A percentile compares a stretch with the other conserved stretches of the same genome.
Conservation (phyloP, 176 grass and related monocot genomes). For the Zoysia japonica region DNA sequence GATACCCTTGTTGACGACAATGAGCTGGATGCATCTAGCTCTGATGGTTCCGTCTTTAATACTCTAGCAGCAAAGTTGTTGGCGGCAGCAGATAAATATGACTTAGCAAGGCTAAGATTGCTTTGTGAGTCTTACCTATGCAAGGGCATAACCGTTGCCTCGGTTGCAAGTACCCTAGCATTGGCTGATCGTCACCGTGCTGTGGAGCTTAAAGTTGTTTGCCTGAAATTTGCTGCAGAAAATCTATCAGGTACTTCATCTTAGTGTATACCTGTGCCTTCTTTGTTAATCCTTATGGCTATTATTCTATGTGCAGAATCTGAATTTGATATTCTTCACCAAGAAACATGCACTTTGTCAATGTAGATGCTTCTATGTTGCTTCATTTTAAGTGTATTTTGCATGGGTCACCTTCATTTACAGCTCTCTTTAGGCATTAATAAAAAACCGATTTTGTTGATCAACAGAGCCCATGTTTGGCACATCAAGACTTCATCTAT, state of each 20-base stretch:
- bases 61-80: slow-evolving; percentile 75
- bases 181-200: slow-evolving; percentile 76
- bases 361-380: not conserved
- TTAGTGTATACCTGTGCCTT: not conserved
- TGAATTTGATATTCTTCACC: not conserved
- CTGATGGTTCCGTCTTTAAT: slow-evolving; percentile 65
- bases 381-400: slow-evolving; percentile 11
- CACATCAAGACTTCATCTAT: not conserved
- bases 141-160: slow-evolving; percentile 73
- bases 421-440: not conserved
- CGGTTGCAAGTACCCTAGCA: slow-evolving; percentile 70
- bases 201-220: slow-evolving; percentile 90
- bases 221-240: slow-evolving; percentile 87
- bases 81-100: slow-evolving; percentile 89
- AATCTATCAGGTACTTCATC: slow-evolving; percentile 74
- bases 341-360: not conserved
- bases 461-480: not conserved
- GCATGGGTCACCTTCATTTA: slow-evolving; percentile 1
- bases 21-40: slow-evolving; percentile 66
- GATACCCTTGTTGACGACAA: slow-evolving; percentile 77
- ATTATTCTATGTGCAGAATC: not conserved
- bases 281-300: not conserved
- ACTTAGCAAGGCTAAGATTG: slow-evolving; percentile 65
- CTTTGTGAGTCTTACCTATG: slow-evolving; percentile 86
- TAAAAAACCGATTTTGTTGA: slow-evolving; percentile 9